Evolutionary conservation across 1,139 yeast genomes (phyloP).

Genomic region (Blastobotrys aristatus): DNA sequence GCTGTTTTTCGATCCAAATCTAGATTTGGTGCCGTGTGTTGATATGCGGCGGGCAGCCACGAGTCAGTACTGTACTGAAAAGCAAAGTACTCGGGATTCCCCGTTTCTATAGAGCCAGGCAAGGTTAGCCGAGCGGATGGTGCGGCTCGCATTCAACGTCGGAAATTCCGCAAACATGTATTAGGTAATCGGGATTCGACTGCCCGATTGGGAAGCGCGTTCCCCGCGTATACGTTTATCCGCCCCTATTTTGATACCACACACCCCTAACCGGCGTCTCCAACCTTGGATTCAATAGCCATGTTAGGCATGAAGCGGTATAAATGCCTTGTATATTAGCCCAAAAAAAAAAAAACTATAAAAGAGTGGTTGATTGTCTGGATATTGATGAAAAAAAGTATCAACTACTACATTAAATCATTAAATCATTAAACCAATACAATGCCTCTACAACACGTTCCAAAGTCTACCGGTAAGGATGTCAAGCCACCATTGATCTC

Average conservation of each 20-base stretch:
- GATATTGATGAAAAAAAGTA: background rate
- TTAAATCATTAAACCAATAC: too few relatives aligned
- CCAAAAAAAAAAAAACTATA: too few relatives aligned
- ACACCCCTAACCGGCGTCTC: too few relatives aligned
- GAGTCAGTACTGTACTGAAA: background rate
- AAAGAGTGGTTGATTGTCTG: background rate
- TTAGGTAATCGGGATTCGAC: too few relatives aligned
- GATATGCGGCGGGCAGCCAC: too few relatives aligned
- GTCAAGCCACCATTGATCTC: slow-evolving; percentile 52
- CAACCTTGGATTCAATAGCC: background rate
- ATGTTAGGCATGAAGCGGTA: background rate
- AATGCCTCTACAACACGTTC: slow-evolving; percentile 14
- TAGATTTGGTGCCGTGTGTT: background rate
- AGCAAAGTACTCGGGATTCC: too few relatives aligned
- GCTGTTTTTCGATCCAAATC: background rate
- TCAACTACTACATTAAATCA: background rate
- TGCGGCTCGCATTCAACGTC: too few relatives aligned
- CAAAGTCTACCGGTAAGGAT: slow-evolving; percentile 11
- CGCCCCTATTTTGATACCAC: too few relatives aligned
- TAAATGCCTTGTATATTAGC: too few relatives aligned
- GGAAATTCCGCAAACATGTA: too few relatives aligned
- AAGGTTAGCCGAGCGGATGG: too few relatives aligned
- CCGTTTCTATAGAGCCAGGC: too few relatives aligned
- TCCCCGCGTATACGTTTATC: slow-evolving; percentile 5
- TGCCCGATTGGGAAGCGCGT: background rate